Evolutionary conservation across 495 filamentous ascomycete species (phyloP).

Genomic region (Parachaetomium inaequale): DNA sequence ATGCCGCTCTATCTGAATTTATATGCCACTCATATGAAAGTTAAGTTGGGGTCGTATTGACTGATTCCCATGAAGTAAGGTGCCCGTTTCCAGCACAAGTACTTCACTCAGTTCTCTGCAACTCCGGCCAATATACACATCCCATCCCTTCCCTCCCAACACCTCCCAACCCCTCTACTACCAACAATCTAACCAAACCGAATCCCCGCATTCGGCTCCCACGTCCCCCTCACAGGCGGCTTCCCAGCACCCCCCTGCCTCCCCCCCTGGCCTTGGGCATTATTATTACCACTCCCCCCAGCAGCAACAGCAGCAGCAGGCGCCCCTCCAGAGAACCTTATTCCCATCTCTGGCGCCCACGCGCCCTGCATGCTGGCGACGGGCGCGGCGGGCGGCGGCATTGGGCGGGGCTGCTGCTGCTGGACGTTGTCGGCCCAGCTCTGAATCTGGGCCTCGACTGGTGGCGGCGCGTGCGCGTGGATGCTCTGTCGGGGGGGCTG

Average conservation of each 20-base stretch:
- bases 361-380: conserved; percentile 46
- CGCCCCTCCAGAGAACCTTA: conserved; percentile 58
- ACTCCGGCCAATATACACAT: too few species aligned
- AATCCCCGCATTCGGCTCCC: conserved; percentile 62
- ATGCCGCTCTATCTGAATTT: too few species aligned
- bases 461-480: conserved; percentile 24
- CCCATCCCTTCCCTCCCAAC: background rate
- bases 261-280: background rate
- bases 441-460: conserved; percentile 46
- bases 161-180: background rate
- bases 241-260: conserved; percentile 17
- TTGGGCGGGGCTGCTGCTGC: conserved; percentile 50
- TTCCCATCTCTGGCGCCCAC: conserved; percentile 77
- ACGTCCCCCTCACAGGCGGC: conserved; percentile 35
- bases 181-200: conserved; percentile 50
- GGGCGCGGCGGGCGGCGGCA: conserved; percentile 43
- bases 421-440: conserved; percentile 49
- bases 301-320: too few species aligned
- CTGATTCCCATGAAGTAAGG: too few species aligned
- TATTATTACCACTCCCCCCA: background rate
- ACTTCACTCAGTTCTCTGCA: too few species aligned
- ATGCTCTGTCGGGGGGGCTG: conserved; percentile 34
- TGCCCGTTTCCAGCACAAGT: too few species aligned
- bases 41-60: too few species aligned
- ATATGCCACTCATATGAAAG: too few species aligned